These are phyloP conservation scores for Colletotrichum sidae DNA, from an alignment of 2,329 filamentous ascomycete species.

Conservation along the genomic window DNA sequence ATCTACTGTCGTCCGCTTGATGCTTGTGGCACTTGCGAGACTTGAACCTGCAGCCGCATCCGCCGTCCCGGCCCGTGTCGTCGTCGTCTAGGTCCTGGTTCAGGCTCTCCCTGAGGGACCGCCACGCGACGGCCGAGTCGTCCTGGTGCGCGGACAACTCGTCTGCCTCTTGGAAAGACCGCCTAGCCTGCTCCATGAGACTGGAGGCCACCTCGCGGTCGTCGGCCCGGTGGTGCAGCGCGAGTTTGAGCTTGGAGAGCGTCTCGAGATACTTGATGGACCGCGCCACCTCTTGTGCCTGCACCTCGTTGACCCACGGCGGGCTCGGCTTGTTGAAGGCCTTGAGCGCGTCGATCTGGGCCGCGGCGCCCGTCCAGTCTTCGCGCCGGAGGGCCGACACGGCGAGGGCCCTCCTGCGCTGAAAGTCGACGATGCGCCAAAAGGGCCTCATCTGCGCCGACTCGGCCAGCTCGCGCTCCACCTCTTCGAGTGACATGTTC, in stretches of 20 bases:
- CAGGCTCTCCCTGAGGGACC: slow-evolving; percentile 1
- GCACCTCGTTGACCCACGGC: slow-evolving; percentile 6
- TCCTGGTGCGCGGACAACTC: no score
- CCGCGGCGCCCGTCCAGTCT: background rate
- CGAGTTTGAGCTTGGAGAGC: slow-evolving; percentile 12
- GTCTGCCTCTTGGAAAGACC: no score
- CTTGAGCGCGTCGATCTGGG: slow-evolving; percentile 6
- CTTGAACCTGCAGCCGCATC: slow-evolving; percentile 23
- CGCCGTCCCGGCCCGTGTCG: background rate
- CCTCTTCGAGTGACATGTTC: background rate
- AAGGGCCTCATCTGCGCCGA: background rate
- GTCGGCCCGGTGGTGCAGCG: background rate
- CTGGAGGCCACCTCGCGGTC: no score
- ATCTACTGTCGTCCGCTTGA: background rate
- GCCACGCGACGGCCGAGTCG: no score
- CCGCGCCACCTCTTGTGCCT: slow-evolving; percentile 11
- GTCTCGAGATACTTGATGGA: slow-evolving; percentile 25
- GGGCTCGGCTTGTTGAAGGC: background rate
- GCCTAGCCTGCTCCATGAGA: no score
- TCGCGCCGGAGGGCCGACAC: slow-evolving; percentile 13
- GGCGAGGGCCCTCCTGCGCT: slow-evolving; percentile 20
- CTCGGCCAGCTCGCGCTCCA: background rate
- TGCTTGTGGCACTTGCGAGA: slow-evolving; percentile 11
- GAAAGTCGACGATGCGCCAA: slow-evolving; percentile 28
- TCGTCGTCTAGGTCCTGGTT: background rate